Conservation (phyloP, 2,329 filamentous ascomycete genomes). For the Fusarium subtropicale region DNA sequence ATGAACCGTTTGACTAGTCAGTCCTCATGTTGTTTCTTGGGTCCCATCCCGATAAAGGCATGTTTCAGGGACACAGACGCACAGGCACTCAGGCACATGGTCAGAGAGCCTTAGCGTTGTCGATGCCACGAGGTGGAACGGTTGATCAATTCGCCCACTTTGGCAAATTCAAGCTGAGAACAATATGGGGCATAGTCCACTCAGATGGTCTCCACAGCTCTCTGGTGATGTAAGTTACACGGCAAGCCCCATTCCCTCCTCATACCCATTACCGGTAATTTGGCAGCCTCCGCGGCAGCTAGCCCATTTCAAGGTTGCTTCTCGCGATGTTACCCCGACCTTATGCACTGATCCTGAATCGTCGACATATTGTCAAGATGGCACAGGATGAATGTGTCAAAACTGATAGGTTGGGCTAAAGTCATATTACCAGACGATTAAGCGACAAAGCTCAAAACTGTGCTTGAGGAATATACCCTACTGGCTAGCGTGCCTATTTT, state of each 20-base stretch:
- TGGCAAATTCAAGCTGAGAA: conserved; percentile 29
- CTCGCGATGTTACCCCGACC: conserved; percentile 11
- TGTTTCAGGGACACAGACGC: conserved; percentile 19
- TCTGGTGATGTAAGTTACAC: conserved; percentile 1
- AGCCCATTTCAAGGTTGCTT: conserved; percentile 15
- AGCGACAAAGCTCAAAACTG: conserved; percentile 17
- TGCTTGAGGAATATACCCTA: conserved; percentile 8
- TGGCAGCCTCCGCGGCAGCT: conserved; percentile 17
- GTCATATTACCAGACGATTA: not conserved
- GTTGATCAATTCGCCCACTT: conserved; percentile 36
- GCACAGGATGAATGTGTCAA: conserved; percentile 8
- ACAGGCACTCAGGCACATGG: conserved; percentile 7
- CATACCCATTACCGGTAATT: not conserved
- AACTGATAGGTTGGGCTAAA: conserved; percentile 6
- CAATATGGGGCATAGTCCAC: conserved; percentile 28
- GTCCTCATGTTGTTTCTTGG: conserved; percentile 12
- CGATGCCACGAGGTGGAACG: conserved; percentile 40
- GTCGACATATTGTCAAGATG: conserved; percentile 2
- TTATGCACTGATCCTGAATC: conserved; percentile 12
- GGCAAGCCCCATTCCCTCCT: conserved; percentile 14
- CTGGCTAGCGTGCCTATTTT: conserved; percentile 3
- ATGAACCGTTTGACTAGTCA: conserved; percentile 9
- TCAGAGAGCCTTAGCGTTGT: conserved; percentile 18
- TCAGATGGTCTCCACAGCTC: conserved; percentile 3
- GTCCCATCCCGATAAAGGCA: conserved; percentile 8